These are phyloP conservation scores for Cyclostephanos invisitatus DNA, from an alignment of 108 stramenopile genomes.

Conservation along the genomic window DNA sequence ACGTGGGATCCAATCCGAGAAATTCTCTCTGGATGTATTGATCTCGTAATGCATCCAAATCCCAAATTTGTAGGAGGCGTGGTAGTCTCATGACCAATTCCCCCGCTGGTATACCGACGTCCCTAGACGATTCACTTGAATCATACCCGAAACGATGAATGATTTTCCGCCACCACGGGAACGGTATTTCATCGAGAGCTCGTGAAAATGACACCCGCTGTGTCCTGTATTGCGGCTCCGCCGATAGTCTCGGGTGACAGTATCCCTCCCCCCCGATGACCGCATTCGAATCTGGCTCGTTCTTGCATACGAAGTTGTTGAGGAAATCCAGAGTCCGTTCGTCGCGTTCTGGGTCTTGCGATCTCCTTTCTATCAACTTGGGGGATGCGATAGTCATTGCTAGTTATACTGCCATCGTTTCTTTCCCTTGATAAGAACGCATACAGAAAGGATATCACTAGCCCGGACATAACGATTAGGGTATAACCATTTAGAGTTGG, in stretches of 20 bases:
- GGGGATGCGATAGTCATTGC: slow-evolving; percentile 4
- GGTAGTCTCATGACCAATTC: slow-evolving; percentile 66
- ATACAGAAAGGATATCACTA: not conserved
- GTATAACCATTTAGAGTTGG: not conserved
- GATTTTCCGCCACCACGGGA: slow-evolving; percentile 12
- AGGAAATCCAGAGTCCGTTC: slow-evolving; percentile 33
- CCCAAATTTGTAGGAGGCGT: slow-evolving; percentile 77
- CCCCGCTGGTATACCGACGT: slow-evolving; percentile 40
- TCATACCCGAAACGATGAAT: slow-evolving; percentile 6
- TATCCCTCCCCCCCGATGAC: slow-evolving; percentile 21
- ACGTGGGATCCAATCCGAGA: slow-evolving; percentile 39
- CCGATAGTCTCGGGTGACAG: slow-evolving; percentile 45
- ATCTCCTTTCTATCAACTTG: not conserved
- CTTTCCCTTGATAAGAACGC: slow-evolving; percentile 2
- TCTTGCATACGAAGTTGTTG: slow-evolving; percentile 47
- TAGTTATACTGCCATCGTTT: not conserved
- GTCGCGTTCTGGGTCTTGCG: not conserved
- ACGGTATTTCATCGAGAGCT: not conserved
- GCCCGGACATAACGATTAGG: not conserved
- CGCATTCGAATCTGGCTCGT: slow-evolving; percentile 14
- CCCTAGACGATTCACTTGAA: not conserved
- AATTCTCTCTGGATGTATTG: slow-evolving; percentile 53
- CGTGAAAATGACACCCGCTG: slow-evolving; percentile 27
- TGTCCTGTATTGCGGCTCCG: slow-evolving; percentile 37
- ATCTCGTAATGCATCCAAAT: slow-evolving; percentile 80